phyloP scores from a whole-genome alignment of 768 basidiomycete species.

The Ramaria rubella region DNA sequence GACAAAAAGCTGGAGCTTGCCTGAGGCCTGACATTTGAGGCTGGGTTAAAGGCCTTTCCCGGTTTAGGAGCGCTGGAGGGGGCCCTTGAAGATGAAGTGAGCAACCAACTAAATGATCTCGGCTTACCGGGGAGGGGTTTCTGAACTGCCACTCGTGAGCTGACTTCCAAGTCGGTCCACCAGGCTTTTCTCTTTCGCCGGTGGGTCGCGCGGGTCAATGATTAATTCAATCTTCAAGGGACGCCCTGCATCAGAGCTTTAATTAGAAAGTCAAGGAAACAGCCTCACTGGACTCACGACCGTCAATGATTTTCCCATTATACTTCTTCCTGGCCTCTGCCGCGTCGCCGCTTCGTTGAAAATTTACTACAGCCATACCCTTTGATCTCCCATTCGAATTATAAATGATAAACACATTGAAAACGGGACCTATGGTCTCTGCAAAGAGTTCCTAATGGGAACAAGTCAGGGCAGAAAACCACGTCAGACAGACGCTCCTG shows the following conservation, averaged over 20 bases:
- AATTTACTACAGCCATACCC: slow-evolving; percentile 72
- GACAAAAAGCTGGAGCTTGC: neutral
- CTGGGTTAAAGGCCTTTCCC: neutral
- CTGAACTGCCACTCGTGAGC: neutral
- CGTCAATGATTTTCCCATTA: slow-evolving; percentile 69
- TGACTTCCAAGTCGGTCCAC: neutral
- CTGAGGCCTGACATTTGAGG: neutral
- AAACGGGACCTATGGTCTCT: slow-evolving; percentile 65
- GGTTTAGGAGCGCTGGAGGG: neutral
- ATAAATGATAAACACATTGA: slow-evolving; percentile 66
- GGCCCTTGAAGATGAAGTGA: too few species aligned
- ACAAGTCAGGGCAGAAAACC: too few species aligned
- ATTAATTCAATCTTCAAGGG: slow-evolving; percentile 14
- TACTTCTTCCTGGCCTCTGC: slow-evolving; percentile 58
- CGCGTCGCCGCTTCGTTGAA: slow-evolving; percentile 60
- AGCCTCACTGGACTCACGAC: slow-evolving; percentile 31
- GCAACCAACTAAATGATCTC: neutral
- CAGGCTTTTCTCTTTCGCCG: slow-evolving; percentile 1
- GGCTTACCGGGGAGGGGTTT: neutral
- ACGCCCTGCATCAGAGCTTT: slow-evolving; percentile 6
- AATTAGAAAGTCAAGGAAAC: neutral
- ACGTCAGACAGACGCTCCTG: neutral
- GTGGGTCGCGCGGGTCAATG: slow-evolving; percentile 4
- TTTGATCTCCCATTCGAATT: slow-evolving; percentile 71
- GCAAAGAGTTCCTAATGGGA: slow-evolving; percentile 57